These are phyloP conservation scores for Spergularia bocconei DNA, from an alignment of 148 eudicot species.

Conservation along the genomic window DNA sequence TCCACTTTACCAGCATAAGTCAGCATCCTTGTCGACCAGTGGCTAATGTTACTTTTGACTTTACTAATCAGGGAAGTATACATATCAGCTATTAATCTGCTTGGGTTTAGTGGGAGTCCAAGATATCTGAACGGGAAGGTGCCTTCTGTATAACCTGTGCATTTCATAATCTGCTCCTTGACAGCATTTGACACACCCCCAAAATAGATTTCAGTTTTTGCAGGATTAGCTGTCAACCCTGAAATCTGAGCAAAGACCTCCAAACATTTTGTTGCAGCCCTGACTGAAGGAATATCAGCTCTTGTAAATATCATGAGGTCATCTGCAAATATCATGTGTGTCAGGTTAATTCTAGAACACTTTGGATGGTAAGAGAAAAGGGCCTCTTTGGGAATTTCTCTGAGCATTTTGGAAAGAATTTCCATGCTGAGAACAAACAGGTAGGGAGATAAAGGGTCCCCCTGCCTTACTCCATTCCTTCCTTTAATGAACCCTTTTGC, in stretches of 20 bases:
- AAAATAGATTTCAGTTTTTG: neutral
- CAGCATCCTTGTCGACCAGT: too few relatives aligned
- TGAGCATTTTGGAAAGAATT: neutral
- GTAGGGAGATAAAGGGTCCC: too few relatives aligned
- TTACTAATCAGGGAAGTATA: too few relatives aligned
- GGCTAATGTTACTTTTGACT: too few relatives aligned
- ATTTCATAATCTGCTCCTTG: neutral
- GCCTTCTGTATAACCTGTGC: neutral
- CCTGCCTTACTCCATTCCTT: neutral
- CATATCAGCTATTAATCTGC: too few relatives aligned
- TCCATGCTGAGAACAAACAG: too few relatives aligned
- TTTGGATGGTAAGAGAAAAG: neutral
- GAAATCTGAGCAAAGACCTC: neutral
- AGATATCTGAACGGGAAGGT: neutral
- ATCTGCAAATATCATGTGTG: too few relatives aligned
- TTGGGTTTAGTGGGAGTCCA: neutral
- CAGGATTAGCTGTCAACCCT: neutral
- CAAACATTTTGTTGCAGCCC: neutral
- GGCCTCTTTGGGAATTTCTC: neutral
- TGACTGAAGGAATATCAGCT: neutral
- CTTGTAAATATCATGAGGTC: neutral
- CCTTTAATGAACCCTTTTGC: neutral
- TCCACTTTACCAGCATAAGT: too few relatives aligned
- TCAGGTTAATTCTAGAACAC: neutral
- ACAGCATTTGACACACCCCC: neutral